Evolutionary conservation across 2,329 filamentous ascomycete genomes (phyloP).

Genomic region (Byssochlamys sp.): DNA sequence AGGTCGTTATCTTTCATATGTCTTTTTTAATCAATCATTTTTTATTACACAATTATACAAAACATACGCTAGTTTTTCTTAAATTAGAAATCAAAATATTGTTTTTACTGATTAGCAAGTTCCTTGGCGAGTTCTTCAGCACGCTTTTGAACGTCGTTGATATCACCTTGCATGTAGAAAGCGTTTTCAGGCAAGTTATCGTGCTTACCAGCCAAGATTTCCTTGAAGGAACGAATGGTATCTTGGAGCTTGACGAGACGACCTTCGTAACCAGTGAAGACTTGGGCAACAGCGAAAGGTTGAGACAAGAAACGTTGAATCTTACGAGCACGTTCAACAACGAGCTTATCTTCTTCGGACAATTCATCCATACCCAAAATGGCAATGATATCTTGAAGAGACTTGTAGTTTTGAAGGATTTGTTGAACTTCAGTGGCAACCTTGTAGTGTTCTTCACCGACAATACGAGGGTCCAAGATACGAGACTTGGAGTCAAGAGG

Average conservation of each 20-base stretch:
- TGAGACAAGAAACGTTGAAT: constrained; percentile 99
- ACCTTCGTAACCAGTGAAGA: constrained; percentile 75
- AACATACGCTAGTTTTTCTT: too few species aligned
- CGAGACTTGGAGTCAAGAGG: constrained; percentile 98
- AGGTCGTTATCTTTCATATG: too few species aligned
- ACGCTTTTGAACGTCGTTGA: too few species aligned
- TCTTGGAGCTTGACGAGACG: constrained; percentile 96
- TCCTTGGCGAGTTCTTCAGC: too few species aligned
- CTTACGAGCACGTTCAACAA: constrained; percentile 99
- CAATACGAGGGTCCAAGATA: constrained; percentile 97
- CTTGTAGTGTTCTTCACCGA: constrained; percentile 95
- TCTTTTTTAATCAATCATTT: too few species aligned
- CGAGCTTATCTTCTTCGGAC: constrained; percentile 98
- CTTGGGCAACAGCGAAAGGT: constrained; percentile 84
- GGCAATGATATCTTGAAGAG: constrained; percentile 99
- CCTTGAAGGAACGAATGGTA: constrained; percentile 94
- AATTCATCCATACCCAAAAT: constrained; percentile 99
- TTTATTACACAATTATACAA: too few species aligned
- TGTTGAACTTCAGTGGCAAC: constrained; percentile 92
- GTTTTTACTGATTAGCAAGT: too few species aligned
- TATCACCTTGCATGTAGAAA: constrained; percentile 99
- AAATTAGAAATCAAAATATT: too few species aligned
- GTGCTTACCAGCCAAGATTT: constrained; percentile 87
- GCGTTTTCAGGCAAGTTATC: constrained; percentile 83
- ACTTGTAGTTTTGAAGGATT: constrained; percentile 99